Evolutionary conservation across 306 rosid genomes (phyloP).

Genomic region (Cicer cuneatum): DNA sequence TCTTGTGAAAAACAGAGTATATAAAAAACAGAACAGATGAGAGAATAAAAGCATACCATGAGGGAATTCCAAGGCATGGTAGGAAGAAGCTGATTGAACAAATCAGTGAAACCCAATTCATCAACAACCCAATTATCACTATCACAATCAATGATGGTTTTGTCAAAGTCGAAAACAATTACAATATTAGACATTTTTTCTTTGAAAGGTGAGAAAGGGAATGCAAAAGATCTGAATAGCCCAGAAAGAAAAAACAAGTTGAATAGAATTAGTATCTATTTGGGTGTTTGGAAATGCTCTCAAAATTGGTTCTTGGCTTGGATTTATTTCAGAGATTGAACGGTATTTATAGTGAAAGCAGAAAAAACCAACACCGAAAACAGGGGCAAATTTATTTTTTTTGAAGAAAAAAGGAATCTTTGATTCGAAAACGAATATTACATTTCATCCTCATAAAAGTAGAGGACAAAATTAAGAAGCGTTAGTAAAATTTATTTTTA

Average conservation of each 20-base stretch:
- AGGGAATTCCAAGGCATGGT: constrained; percentile 92
- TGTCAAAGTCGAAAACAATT: constrained; percentile 80
- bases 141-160: constrained; percentile 77
- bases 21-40: background rate
- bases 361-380: background rate
- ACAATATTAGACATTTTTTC: constrained; percentile 57
- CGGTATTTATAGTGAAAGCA: constrained; percentile 55
- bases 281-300: constrained; percentile 21
- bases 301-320: constrained; percentile 40
- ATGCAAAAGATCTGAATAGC: background rate
- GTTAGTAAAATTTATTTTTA: background rate
- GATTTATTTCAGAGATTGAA: background rate
- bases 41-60: constrained; percentile 55
- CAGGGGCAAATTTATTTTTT: background rate
- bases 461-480: constrained; percentile 11
- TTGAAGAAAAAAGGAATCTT: background rate
- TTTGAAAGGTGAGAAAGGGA: background rate
- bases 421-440: constrained; percentile 63
- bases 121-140: constrained; percentile 86
- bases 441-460: background rate
- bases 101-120: constrained; percentile 66
- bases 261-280: background rate
- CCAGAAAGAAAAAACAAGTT: background rate
- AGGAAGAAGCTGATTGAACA: constrained; percentile 70
- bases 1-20: background rate